phyloP scores from a whole-genome alignment of 2,329 filamentous ascomycete species.

The Ceratocystiopsis minuta region DNA sequence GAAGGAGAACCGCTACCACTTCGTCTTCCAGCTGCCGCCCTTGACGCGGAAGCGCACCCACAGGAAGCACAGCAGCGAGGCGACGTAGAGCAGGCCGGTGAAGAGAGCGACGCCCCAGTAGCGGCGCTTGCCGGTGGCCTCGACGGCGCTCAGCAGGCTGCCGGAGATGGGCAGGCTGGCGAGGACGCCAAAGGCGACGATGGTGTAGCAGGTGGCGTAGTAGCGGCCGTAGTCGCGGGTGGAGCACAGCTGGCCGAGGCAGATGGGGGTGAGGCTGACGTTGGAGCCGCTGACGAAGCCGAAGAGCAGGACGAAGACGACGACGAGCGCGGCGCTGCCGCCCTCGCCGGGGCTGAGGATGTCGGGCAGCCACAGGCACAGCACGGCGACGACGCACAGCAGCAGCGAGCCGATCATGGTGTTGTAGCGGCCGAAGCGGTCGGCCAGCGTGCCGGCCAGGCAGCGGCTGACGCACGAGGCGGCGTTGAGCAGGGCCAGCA shows the following conservation, averaged over 20 bases:
- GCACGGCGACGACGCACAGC: constrained; percentile 19
- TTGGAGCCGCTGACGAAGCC: constrained; percentile 66
- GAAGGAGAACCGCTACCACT: too few relatives aligned
- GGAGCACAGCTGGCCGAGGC: constrained; percentile 61
- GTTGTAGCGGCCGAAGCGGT: constrained; percentile 32
- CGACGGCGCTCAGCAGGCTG: constrained; percentile 11
- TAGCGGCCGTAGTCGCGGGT: constrained; percentile 48
- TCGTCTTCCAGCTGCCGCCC: neutral
- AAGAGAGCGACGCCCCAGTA: neutral
- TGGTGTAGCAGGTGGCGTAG: constrained; percentile 56
- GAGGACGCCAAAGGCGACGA: constrained; percentile 51
- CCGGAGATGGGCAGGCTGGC: constrained; percentile 26
- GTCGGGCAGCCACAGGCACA: constrained; percentile 46
- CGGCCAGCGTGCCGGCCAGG: constrained; percentile 27
- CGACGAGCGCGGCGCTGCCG: constrained; percentile 33
- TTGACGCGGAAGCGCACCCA: neutral
- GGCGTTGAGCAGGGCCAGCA: constrained; percentile 25
- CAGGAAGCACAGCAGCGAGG: neutral
- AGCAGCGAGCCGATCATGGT: constrained; percentile 26
- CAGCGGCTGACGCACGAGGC: constrained; percentile 29
- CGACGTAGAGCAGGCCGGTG: neutral
- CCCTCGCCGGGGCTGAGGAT: constrained; percentile 23
- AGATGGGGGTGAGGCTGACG: constrained; percentile 60
- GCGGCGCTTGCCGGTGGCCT: neutral
- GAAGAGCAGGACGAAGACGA: constrained; percentile 53